phyloP scores from a whole-genome alignment of 2,329 filamentous ascomycete species.

The Cladosporium austrohemisphaericum region DNA sequence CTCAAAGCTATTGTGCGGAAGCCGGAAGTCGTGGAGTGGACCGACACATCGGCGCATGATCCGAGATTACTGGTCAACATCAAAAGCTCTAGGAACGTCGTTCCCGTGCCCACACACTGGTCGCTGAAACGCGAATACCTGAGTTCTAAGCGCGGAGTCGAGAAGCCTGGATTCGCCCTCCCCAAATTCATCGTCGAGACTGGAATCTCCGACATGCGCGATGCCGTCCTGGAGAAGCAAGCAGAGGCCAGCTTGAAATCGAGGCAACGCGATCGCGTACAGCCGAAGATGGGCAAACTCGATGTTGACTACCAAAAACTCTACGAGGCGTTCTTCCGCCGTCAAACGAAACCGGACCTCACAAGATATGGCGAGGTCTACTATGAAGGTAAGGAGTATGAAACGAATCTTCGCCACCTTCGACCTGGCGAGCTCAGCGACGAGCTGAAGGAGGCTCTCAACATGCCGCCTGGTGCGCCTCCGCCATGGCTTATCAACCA shows the following conservation, averaged over 20 bases:
- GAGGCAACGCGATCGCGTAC: slow-evolving; percentile 89
- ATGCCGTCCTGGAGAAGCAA: slow-evolving; percentile 93
- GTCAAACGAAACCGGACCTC: slow-evolving; percentile 91
- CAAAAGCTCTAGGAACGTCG: slow-evolving; percentile 91
- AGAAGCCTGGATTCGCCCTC: slow-evolving; percentile 88
- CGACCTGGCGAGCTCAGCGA: slow-evolving; percentile 87
- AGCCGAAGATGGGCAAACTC: slow-evolving; percentile 92
- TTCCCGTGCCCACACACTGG: slow-evolving; percentile 93
- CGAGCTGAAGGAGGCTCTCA: slow-evolving; percentile 83
- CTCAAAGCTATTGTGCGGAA: slow-evolving; percentile 87
- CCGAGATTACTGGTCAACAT: slow-evolving; percentile 87
- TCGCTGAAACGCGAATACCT: slow-evolving; percentile 94
- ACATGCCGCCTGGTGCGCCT: slow-evolving; percentile 87
- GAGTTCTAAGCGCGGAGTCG: slow-evolving; percentile 92
- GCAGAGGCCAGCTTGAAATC: slow-evolving; percentile 88
- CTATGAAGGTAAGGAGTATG: slow-evolving; percentile 97
- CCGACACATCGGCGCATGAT: slow-evolving; percentile 86
- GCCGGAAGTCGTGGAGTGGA: slow-evolving; percentile 96
- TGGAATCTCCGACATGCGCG: slow-evolving; percentile 95
- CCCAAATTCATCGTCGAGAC: slow-evolving; percentile 98
- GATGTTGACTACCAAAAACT: slow-evolving; percentile 98
- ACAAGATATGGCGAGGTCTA: slow-evolving; percentile 98
- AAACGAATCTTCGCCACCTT: slow-evolving; percentile 88
- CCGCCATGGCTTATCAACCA: slow-evolving; percentile 98
- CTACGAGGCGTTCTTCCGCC: slow-evolving; percentile 97